Percentiles rank a stretch among this genome's conserved stretches.
These are phyloP conservation scores for Phylloporus sp. DNA, from an alignment of 768 basidiomycete species.

Conservation along the genomic window DNA sequence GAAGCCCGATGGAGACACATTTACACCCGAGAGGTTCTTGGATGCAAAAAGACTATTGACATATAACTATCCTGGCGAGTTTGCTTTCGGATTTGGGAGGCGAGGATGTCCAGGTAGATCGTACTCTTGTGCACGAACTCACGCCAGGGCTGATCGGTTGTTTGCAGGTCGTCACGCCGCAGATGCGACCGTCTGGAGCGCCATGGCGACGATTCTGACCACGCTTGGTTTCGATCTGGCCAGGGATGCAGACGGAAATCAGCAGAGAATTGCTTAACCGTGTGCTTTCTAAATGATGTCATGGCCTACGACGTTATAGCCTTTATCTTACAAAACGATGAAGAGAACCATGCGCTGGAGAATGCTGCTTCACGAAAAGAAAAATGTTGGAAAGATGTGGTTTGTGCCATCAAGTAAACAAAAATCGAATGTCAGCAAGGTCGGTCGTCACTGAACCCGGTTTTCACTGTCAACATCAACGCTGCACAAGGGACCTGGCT, in stretches of 20 bases:
- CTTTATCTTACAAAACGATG: no score
- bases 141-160: not conserved
- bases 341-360: no score
- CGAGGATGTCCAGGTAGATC: slow-evolving; percentile 14
- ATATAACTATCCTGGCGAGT: slow-evolving; percentile 6
- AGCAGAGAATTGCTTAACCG: slow-evolving; percentile 3
- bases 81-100: slow-evolving; percentile 17
- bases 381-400: no score
- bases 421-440: no score
- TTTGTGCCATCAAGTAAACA: no score
- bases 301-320: no score
- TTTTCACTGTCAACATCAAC: no score
- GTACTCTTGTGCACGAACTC: not conserved
- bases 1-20: slow-evolving; percentile 13
- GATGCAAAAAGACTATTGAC: slow-evolving; percentile 6
- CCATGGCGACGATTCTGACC: slow-evolving; percentile 17
- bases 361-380: no score
- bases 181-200: slow-evolving; percentile 5
- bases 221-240: slow-evolving; percentile 15
- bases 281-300: not conserved
- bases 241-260: slow-evolving; percentile 1
- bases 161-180: slow-evolving; percentile 9
- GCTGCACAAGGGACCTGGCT: no score
- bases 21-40: slow-evolving; percentile 13
- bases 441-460: no score